These are phyloP conservation scores for Plasmodium reichenowi DNA, from an alignment of 169 alveolate genomes.

Conservation along the genomic window DNA sequence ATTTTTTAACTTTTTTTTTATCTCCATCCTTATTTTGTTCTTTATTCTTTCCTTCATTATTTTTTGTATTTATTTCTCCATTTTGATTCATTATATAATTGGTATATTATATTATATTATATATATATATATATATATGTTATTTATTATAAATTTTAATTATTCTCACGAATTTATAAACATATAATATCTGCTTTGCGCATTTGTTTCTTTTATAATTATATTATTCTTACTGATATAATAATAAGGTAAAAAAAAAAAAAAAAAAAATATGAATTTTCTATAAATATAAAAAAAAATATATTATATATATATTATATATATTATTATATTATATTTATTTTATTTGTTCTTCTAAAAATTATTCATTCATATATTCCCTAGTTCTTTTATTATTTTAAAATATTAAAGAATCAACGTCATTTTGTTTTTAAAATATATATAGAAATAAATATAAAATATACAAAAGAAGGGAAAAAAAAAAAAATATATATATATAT, in stretches of 20 bases:
- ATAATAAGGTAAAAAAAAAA: too few species aligned
- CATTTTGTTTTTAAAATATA: not conserved
- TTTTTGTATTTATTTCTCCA: not conserved
- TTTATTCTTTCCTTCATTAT: not conserved
- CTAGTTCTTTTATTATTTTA: not conserved
- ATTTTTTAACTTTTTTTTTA: not conserved
- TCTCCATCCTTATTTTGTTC: not conserved
- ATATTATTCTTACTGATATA: too few species aligned
- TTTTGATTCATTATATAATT: not conserved
- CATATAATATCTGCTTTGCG: too few species aligned
- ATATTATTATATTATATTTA: not conserved
- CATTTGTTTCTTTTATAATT: too few species aligned
- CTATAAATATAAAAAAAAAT: too few species aligned
- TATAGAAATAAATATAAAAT: not conserved
- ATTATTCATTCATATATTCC: not conserved
- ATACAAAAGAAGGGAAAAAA: not conserved
- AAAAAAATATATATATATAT: not conserved
- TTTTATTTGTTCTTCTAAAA: not conserved
- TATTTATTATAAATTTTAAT: too few species aligned
- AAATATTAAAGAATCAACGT: constrained; percentile 4
- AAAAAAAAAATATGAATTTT: too few species aligned
- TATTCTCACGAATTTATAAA: too few species aligned
- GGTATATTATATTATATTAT: too few species aligned
- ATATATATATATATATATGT: too few species aligned
- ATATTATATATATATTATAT: too few species aligned